These are phyloP conservation scores for Bolboschoenoplectus hybrid DNA, from an alignment of 202 grass and related monocot species.

Conservation along the genomic window DNA sequence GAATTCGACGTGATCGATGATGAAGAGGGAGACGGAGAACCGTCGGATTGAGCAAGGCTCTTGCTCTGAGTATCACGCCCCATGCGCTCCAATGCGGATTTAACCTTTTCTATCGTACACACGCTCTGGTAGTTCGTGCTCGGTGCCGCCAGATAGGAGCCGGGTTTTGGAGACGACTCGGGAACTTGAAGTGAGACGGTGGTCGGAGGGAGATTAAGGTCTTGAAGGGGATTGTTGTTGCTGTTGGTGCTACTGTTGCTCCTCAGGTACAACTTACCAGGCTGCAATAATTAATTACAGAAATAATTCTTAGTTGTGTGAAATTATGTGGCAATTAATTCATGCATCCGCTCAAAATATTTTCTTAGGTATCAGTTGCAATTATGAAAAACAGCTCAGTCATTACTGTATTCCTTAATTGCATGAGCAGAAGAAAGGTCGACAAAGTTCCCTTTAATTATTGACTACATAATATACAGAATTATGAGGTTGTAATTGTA, in stretches of 20 bases:
- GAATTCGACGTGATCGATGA: conserved; percentile 63
- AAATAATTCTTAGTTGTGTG: conserved; percentile 20
- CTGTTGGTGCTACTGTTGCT: conserved; percentile 15
- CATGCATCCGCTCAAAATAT: conserved; percentile 1
- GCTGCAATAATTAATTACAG: conserved; percentile 40
- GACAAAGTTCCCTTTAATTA: background rate
- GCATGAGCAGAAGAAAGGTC: background rate
- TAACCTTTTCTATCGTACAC: conserved; percentile 94
- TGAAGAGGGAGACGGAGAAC: conserved; percentile 63
- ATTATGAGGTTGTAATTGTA: background rate
- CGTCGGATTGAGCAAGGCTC: conserved; percentile 14
- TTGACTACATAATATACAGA: background rate
- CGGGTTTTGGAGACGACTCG: background rate
- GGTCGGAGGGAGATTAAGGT: conserved; percentile 66
- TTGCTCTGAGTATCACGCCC: conserved; percentile 53
- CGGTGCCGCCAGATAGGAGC: background rate
- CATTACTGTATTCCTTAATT: conserved; percentile 31
- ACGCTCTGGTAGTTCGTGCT: conserved; percentile 68
- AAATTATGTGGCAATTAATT: conserved; percentile 1
- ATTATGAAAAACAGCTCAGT: conserved; percentile 29
- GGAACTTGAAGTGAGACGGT: conserved; percentile 20
- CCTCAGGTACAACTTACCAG: conserved; percentile 43
- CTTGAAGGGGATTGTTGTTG: conserved; percentile 27
- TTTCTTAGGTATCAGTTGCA: conserved; percentile 19
- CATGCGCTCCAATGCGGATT: conserved; percentile 74